Percentiles rank a stretch among this genome's conserved stretches.
These are phyloP conservation scores for Ilyonectria robusta DNA, from an alignment of 2,329 filamentous ascomycete genomes.

Conservation along the genomic window DNA sequence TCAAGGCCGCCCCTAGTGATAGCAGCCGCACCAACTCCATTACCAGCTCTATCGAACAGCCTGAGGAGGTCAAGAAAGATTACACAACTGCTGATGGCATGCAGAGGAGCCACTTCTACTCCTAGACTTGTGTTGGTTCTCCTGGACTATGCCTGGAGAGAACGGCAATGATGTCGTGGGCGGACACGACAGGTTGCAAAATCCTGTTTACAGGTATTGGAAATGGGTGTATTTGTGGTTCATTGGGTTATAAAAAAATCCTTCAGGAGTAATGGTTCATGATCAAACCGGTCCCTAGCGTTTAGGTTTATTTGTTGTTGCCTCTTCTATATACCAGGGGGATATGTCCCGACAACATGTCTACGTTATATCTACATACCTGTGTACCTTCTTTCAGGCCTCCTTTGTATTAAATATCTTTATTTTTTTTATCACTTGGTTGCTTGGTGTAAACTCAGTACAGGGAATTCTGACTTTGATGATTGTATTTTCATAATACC, in stretches of 20 bases:
- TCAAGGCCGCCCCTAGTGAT: conserved; percentile 65
- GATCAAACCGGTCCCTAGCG: conserved; percentile 45
- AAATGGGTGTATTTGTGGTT: conserved; percentile 42
- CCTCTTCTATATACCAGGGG: conserved; percentile 22
- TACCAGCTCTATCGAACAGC: conserved; percentile 59
- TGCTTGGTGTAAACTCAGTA: neutral
- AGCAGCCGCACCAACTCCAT: conserved; percentile 64
- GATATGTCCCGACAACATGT: conserved; percentile 20
- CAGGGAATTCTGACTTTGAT: neutral
- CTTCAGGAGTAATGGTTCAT: conserved; percentile 44
- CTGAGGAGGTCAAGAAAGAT: conserved; percentile 63
- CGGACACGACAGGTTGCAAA: conserved; percentile 38
- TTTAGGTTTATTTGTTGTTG: conserved; percentile 35
- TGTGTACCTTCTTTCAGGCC: conserved; percentile 33
- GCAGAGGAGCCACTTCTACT: conserved; percentile 72
- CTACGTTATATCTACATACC: conserved; percentile 20
- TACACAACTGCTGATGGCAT: conserved; percentile 69
- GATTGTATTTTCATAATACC: neutral
- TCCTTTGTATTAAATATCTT: conserved; percentile 8
- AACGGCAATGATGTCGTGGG: conserved; percentile 23
- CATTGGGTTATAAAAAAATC: conserved; percentile 45
- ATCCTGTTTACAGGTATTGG: conserved; percentile 33
- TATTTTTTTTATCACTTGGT: neutral
- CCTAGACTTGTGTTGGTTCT: conserved; percentile 52
- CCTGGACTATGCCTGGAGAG: neutral